Conservation (phyloP, 805 yeast species). For the Tetrapisispora pingtungensis region DNA sequence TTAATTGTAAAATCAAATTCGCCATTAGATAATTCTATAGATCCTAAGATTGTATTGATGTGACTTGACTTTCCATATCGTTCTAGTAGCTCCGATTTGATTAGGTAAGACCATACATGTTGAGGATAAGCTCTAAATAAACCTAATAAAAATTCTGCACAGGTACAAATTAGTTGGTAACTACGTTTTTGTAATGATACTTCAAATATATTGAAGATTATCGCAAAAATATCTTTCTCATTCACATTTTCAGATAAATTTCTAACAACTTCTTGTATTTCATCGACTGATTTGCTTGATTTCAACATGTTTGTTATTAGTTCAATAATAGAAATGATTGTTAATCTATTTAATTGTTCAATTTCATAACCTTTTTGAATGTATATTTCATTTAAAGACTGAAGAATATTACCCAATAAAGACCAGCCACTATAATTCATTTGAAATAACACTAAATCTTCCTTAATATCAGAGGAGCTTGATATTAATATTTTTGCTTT, state of each 20-base stretch:
- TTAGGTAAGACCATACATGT: constrained; percentile 71
- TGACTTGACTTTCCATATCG: constrained; percentile 56
- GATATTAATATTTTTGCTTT: constrained; percentile 50
- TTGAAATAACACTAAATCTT: constrained; percentile 47
- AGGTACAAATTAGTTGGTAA: constrained; percentile 34
- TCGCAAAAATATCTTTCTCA: constrained; percentile 45
- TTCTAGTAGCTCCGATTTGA: constrained; percentile 55
- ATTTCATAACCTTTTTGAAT: constrained; percentile 27
- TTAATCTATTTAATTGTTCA: constrained; percentile 27
- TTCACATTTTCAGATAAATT: constrained; percentile 36
- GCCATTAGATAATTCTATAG: constrained; percentile 63
- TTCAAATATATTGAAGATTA: constrained; percentile 58
- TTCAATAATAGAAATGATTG: constrained; percentile 40
- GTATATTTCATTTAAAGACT: constrained; percentile 37
- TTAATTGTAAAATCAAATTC: constrained; percentile 55
- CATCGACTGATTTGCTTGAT: constrained; percentile 29
- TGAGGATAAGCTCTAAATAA: constrained; percentile 43
- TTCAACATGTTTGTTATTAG: constrained; percentile 40
- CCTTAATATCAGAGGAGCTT: constrained; percentile 4
- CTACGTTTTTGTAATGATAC: constrained; percentile 51
- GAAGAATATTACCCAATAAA: constrained; percentile 64
- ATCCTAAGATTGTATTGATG: constrained; percentile 51
- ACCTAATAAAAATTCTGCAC: constrained; percentile 41
- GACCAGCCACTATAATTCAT: constrained; percentile 83
- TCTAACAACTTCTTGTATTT: constrained; percentile 33